Evolutionary conservation across 2,329 filamentous ascomycete genomes (phyloP).

Genomic region (Fusarium multiceps): DNA sequence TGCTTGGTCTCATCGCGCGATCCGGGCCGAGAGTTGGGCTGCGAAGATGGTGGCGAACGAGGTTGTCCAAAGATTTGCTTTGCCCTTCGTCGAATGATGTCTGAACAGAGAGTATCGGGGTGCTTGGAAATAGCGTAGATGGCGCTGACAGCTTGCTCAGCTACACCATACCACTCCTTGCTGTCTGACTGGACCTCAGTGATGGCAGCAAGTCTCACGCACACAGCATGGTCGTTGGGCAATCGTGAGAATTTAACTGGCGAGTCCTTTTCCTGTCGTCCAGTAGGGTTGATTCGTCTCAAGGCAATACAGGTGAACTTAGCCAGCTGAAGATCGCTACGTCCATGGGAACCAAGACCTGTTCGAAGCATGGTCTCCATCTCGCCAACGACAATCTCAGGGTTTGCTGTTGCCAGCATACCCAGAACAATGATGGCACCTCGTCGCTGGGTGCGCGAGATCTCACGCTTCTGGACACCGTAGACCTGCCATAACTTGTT

Average conservation of each 20-base stretch:
- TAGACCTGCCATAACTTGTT: conserved; percentile 98
- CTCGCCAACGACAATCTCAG: conserved; percentile 92
- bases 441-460: conserved; percentile 88
- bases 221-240: conserved; percentile 90
- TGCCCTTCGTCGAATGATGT: conserved; percentile 88
- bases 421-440: conserved; percentile 96
- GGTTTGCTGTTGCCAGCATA: conserved; percentile 93
- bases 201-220: conserved; percentile 83
- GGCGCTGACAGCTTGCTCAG: conserved; percentile 94
- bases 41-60: conserved; percentile 55
- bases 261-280: conserved; percentile 81
- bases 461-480: conserved; percentile 91
- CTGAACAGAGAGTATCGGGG: conserved; percentile 91
- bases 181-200: conserved; percentile 87
- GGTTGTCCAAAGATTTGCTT: conserved; percentile 76
- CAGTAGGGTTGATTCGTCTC: conserved; percentile 86
- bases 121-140: conserved; percentile 96
- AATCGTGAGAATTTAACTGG: conserved; percentile 78
- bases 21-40: conserved; percentile 61
- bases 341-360: conserved; percentile 83
- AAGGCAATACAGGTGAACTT: conserved; percentile 97
- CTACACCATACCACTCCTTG: conserved; percentile 96
- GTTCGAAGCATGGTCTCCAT: conserved; percentile 95
- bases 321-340: conserved; percentile 85
- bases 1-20: conserved; percentile 58